These are phyloP conservation scores for Lentinus polychrous DNA, from an alignment of 1,284 basidiomycete genomes.

Conservation along the genomic window DNA sequence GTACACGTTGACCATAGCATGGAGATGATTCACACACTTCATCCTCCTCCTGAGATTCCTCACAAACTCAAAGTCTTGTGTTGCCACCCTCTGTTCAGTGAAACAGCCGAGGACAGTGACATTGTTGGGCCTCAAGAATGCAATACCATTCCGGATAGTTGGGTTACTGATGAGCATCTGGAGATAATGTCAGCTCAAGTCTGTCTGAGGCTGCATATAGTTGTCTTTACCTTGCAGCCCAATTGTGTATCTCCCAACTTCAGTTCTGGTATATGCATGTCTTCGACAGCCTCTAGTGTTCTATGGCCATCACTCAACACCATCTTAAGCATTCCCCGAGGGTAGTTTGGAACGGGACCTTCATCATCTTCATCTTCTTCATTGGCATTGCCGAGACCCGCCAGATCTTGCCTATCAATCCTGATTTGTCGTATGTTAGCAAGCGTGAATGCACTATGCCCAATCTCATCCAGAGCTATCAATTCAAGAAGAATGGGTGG, in stretches of 20 bases:
- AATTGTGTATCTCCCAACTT: slow-evolving; percentile 60
- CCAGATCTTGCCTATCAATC: slow-evolving; percentile 49
- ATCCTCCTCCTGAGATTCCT: slow-evolving; percentile 48
- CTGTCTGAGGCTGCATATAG: not conserved
- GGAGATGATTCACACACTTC: slow-evolving; percentile 34
- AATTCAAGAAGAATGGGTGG: slow-evolving; percentile 63
- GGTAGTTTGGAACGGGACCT: slow-evolving; percentile 67
- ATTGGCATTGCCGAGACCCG: slow-evolving; percentile 38
- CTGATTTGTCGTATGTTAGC: slow-evolving; percentile 57
- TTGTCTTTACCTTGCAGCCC: slow-evolving; percentile 58
- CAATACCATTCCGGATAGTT: slow-evolving; percentile 54
- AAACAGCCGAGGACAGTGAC: slow-evolving; percentile 50
- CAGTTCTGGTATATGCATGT: slow-evolving; percentile 48
- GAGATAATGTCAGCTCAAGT: not conserved
- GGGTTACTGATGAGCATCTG: slow-evolving; percentile 64
- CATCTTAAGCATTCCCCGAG: slow-evolving; percentile 61
- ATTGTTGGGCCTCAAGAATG: slow-evolving; percentile 61
- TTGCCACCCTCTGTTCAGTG: slow-evolving; percentile 50
- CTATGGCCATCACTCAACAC: slow-evolving; percentile 61
- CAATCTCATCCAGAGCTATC: slow-evolving; percentile 66
- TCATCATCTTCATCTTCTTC: slow-evolving; percentile 58
- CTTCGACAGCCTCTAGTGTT: slow-evolving; percentile 64
- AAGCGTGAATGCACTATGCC: slow-evolving; percentile 61
- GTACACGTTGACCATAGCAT: too few relatives aligned
- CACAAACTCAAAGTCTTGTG: slow-evolving; percentile 47